These are phyloP conservation scores for Talaromyces sp. DNA, from an alignment of 2,329 filamentous ascomycete species.

Conservation along the genomic window DNA sequence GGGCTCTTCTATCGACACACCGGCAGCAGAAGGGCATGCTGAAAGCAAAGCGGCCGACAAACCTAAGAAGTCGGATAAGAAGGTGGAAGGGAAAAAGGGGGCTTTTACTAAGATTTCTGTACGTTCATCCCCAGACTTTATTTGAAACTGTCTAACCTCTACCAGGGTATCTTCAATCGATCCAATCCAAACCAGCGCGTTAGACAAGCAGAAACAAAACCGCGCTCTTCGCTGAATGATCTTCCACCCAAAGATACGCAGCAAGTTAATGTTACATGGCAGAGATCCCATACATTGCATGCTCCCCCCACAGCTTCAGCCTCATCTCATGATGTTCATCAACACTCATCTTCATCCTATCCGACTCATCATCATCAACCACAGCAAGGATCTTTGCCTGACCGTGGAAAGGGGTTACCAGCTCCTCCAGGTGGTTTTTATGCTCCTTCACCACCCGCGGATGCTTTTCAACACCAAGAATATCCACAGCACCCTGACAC, in stretches of 20 bases:
- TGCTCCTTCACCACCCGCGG: slow-evolving; percentile 15
- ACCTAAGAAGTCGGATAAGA: slow-evolving; percentile 7
- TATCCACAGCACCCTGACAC: neutral
- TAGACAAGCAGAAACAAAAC: neutral
- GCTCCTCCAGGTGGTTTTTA: slow-evolving; percentile 16
- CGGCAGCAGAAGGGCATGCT: neutral
- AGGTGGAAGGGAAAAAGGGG: slow-evolving; percentile 1
- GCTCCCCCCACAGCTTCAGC: neutral
- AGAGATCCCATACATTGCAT: neutral
- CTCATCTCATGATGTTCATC: neutral
- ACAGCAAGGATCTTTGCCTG: neutral
- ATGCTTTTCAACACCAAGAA: neutral
- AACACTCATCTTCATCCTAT: neutral
- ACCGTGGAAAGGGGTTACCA: slow-evolving; percentile 2
- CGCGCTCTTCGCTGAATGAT: neutral
- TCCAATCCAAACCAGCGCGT: neutral
- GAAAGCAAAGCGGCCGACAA: neutral
- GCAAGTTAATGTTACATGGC: neutral
- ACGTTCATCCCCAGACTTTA: neutral
- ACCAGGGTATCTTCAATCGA: slow-evolving; percentile 11
- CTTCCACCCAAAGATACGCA: neutral
- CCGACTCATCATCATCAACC: neutral
- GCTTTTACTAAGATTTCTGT: slow-evolving; percentile 6
- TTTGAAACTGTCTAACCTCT: neutral
- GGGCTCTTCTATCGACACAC: neutral